Percentiles rank a stretch among this genome's conserved stretches.
Evolutionary conservation across 2,329 filamentous ascomycete genomes (phyloP).

Genomic region (Trichophaea hybrida): DNA sequence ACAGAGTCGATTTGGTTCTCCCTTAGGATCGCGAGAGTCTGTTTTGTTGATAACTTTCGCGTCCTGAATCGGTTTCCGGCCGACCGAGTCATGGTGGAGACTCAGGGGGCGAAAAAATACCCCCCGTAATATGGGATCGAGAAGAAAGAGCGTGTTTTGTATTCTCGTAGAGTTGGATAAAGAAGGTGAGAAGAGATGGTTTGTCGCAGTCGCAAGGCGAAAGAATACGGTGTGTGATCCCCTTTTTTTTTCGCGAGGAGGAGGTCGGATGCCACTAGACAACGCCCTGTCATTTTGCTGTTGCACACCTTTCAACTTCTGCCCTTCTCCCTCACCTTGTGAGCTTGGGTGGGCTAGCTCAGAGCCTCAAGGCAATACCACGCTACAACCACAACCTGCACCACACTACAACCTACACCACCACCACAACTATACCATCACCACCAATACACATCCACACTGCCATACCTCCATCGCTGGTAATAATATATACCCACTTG

Average conservation of each 20-base stretch:
- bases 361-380: no score
- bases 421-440: background rate
- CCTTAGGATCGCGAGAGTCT: conserved; percentile 69
- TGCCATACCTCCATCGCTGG: background rate
- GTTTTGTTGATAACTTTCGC: conserved; percentile 87
- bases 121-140: conserved; percentile 44
- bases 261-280: background rate
- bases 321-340: no score
- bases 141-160: conserved; percentile 19
- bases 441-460: background rate
- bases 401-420: background rate
- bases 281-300: background rate
- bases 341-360: no score
- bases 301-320: background rate
- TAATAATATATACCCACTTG: conserved; percentile 56
- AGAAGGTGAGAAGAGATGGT: conserved; percentile 16
- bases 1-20: conserved; percentile 80
- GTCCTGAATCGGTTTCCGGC: conserved; percentile 42
- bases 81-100: conserved; percentile 25
- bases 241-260: conserved; percentile 5
- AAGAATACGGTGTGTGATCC: conserved; percentile 12
- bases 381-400: no score
- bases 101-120: conserved; percentile 41
- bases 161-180: conserved; percentile 15
- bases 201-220: conserved; percentile 22